A percentile compares a stretch with the other conserved stretches of the same genome.
Evolutionary conservation across 2,329 filamentous ascomycete species (phyloP).

Genomic region (Aspergillus amoenus): DNA sequence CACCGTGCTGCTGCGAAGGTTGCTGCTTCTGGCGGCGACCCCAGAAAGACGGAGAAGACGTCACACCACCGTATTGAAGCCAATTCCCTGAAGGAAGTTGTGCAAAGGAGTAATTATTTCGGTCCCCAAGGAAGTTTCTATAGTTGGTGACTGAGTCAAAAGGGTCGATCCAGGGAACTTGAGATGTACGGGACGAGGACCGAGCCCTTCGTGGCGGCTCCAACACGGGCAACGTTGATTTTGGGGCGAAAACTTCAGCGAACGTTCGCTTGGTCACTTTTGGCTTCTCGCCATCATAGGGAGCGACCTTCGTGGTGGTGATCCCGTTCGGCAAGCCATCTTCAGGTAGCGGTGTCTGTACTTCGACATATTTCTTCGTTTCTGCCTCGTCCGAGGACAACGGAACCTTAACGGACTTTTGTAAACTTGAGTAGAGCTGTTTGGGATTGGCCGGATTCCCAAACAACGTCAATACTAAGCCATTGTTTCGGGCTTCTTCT

Average conservation of each 20-base stretch:
- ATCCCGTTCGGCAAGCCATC: conserved; percentile 72
- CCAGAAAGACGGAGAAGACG: conserved; percentile 40
- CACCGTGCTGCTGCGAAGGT: conserved; percentile 19
- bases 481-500: conserved; percentile 50
- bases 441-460: conserved; percentile 72
- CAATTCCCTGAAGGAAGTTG: conserved; percentile 42
- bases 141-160: conserved; percentile 40
- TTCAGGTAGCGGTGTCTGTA: conserved; percentile 58
- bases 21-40: conserved; percentile 37
- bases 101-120: conserved; percentile 42
- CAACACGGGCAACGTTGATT: conserved; percentile 36
- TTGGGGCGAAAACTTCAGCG: conserved; percentile 46
- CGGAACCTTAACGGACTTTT: conserved; percentile 46
- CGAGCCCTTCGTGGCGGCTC: conserved; percentile 41
- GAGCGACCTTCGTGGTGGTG: conserved; percentile 64
- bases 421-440: conserved; percentile 84
- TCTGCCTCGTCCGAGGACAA: conserved; percentile 38
- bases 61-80: conserved; percentile 43
- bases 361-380: conserved; percentile 36
- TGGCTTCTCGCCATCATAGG: conserved; percentile 42
- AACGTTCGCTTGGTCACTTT: conserved; percentile 39
- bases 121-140: conserved; percentile 35
- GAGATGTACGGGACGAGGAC: conserved; percentile 32
- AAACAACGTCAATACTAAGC: conserved; percentile 70
- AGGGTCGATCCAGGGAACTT: conserved; percentile 41